Evolutionary conservation across 78 protist species (phyloP).

Genomic region (Speleostelium caveatum): DNA sequence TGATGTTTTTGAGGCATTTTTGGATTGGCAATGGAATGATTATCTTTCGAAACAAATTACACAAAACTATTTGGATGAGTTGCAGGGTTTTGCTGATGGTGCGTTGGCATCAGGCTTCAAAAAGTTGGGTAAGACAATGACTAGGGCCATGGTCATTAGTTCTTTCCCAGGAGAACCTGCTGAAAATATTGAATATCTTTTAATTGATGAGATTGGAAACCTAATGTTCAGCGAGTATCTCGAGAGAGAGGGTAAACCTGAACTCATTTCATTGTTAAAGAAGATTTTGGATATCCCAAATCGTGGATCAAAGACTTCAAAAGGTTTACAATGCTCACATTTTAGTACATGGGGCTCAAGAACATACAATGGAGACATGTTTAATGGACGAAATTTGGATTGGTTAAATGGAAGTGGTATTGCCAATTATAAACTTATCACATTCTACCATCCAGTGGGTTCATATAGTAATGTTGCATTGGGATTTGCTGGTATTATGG

Average conservation of each 20-base stretch:
- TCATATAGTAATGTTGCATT: conserved; percentile 6
- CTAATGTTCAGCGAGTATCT: background rate
- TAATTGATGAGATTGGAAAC: conserved; percentile 5
- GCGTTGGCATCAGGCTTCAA: conserved; percentile 31
- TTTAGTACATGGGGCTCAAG: conserved; percentile 75
- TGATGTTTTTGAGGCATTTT: conserved; percentile 36
- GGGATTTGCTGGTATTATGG: conserved; percentile 74
- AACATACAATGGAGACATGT: conserved; percentile 67
- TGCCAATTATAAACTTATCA: conserved; percentile 55
- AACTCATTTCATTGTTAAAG: too few species aligned
- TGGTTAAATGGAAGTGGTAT: conserved; percentile 82
- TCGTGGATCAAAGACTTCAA: background rate
- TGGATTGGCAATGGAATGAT: conserved; percentile 73
- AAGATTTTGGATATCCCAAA: too few species aligned
- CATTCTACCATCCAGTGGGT: conserved; percentile 67
- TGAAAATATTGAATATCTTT: conserved; percentile 47
- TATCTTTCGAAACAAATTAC: conserved; percentile 59
- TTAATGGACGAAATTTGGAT: conserved; percentile 80
- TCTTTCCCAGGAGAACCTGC: conserved; percentile 53
- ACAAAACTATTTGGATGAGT: conserved; percentile 57
- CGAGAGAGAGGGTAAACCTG: background rate
- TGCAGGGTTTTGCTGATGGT: conserved; percentile 62
- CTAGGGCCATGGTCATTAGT: conserved; percentile 3
- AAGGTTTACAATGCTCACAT: conserved; percentile 66
- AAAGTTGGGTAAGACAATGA: background rate